These are phyloP conservation scores for Aspergillus bridgeri DNA, from an alignment of 495 filamentous ascomycete species.

Conservation along the genomic window DNA sequence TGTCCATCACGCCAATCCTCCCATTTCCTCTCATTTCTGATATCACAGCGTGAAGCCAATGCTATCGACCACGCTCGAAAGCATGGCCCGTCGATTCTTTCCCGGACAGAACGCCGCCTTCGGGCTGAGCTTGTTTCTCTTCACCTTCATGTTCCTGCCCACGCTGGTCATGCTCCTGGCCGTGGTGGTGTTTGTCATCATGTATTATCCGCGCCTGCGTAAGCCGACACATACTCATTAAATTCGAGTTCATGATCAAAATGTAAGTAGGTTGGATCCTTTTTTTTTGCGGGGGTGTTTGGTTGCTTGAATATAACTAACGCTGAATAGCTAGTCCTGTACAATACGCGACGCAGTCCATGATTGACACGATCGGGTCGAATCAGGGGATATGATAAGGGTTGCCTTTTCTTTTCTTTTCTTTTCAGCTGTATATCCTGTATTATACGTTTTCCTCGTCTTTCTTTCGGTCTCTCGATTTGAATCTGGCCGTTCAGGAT, in stretches of 20 bases:
- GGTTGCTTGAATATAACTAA: no score
- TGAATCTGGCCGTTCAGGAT: neutral
- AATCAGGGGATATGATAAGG: neutral
- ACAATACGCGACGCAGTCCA: neutral
- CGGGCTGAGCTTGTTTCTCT: slow-evolving; percentile 36
- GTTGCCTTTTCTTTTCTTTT: neutral
- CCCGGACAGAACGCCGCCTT: slow-evolving; percentile 31
- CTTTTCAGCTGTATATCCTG: neutral
- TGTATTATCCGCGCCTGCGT: slow-evolving; percentile 31
- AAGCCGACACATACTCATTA: slow-evolving; percentile 13
- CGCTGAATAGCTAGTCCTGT: neutral
- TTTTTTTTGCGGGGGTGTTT: no score
- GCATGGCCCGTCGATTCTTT: slow-evolving; percentile 34
- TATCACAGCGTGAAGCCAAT: slow-evolving; percentile 1
- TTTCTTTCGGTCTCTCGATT: neutral
- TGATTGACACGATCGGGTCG: neutral
- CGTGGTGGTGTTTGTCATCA: slow-evolving; percentile 34
- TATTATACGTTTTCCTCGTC: neutral
- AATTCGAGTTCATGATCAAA: neutral
- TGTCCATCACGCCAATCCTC: neutral
- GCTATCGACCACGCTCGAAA: slow-evolving; percentile 17
- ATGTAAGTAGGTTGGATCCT: no score
- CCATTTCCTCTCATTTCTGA: neutral
- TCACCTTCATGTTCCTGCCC: slow-evolving; percentile 41
- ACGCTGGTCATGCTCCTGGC: slow-evolving; percentile 37